Evolutionary conservation across 352 stramenopile species (phyloP), one percentile per base, ranked within the genome.

Genomic region (Lagenidium giganteum): DNA sequence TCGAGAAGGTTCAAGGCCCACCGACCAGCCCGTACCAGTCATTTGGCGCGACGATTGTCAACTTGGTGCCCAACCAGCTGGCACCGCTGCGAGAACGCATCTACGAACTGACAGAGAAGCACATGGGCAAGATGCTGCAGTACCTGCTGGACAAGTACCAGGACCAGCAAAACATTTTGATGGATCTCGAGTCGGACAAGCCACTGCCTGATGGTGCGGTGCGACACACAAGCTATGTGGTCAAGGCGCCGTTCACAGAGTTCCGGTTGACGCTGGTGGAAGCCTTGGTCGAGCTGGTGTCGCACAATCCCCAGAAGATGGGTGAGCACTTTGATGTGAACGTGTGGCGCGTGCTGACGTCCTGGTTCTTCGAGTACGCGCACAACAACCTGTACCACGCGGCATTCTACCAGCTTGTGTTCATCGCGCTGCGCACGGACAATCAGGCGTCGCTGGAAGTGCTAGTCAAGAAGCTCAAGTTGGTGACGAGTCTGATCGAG

Each of bases 311-410:
- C 14, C 59, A 46, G 27, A 62, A 72, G 29, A 67, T 93, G 39
- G 73, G 67, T 29, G 65, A 83, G 23, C 61, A 79, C 43, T 88
- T 96, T 45, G 67, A 89, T 44, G 64, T 57, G n/a, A 67, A 91
- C 33, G 75, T 95, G 7, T 96, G 87, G 87, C 78, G 80, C 28
- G 76, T 93, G 23, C 55, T 96, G 37, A 66, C 90, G 22, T 64
- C 62, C 26, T 96, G 87, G 87, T 95, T 96, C 54, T 91, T 95
- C 36, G 79, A 94, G 64, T 96, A 95, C 58, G 74, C 80, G 24
- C 81, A 96, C 73, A 96, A 92, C 57, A 96, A 95, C 48, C 28
- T 96, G 47, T 96, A 95, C 45, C 84, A 95, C 47, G 75, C 74
- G 22, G 66, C 82, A 18, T 96, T 96, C 38, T 95, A 94, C 57